phyloP scores from a whole-genome alignment of 495 filamentous ascomycete genomes.

The Neurospora pannonica region DNA sequence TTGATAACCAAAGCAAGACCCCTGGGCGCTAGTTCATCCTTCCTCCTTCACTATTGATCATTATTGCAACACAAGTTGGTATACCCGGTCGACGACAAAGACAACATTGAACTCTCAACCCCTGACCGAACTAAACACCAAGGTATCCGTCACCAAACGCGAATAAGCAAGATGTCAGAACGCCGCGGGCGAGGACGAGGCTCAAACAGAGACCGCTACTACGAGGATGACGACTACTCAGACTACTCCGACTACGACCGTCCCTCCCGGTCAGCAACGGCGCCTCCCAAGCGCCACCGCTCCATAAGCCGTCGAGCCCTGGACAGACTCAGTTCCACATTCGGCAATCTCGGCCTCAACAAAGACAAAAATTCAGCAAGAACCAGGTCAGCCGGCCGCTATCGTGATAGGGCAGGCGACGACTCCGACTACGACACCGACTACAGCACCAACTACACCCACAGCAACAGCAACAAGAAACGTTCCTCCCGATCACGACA shows the following conservation, averaged over 20 bases:
- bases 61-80: not conserved
- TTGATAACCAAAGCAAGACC: not conserved
- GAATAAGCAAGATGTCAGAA: not conserved
- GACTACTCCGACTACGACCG: slow-evolving; percentile 10
- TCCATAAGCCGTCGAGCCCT: slow-evolving; percentile 15
- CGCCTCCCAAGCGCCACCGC: slow-evolving; percentile 9
- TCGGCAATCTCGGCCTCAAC: slow-evolving; percentile 9
- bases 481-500: not conserved
- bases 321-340: slow-evolving; percentile 14
- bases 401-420: not conserved
- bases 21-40: not conserved
- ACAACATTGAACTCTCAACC: not conserved
- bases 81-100: not conserved
- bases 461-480: not conserved
- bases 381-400: not conserved
- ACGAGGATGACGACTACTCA: slow-evolving; percentile 6
- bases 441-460: not conserved
- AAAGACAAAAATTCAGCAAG: not conserved
- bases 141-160: not conserved
- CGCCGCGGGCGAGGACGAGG: slow-evolving; percentile 4
- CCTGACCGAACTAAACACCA: not conserved
- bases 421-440: not conserved
- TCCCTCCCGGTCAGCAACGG: not conserved
- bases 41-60: not conserved
- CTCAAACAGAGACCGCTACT: slow-evolving; percentile 2